Conservation (phyloP, 768 basidiomycete species). For the Russula sp. region DNA sequence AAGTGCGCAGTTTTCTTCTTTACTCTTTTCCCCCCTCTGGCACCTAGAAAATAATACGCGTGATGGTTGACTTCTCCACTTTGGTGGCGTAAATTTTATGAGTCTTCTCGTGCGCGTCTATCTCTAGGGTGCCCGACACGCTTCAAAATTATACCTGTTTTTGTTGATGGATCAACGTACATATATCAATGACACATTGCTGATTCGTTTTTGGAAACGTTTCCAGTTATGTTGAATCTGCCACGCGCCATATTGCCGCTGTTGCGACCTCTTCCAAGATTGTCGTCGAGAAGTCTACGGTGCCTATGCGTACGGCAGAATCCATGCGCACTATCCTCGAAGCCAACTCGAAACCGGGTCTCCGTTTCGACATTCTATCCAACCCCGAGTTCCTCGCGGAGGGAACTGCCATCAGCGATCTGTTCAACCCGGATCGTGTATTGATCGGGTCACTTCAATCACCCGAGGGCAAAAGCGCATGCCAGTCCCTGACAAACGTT, state of each 20-base stretch:
- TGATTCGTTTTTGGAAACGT: slow-evolving; percentile 11
- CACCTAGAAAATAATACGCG: background rate
- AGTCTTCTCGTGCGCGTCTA: background rate
- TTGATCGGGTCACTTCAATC: slow-evolving; percentile 96
- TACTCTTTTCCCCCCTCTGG: background rate
- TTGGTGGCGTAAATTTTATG: background rate
- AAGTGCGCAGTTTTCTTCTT: slow-evolving; percentile 59
- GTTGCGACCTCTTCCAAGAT: slow-evolving; percentile 92
- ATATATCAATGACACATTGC: slow-evolving; percentile 3
- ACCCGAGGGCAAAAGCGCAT: slow-evolving; percentile 78
- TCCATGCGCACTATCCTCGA: slow-evolving; percentile 99
- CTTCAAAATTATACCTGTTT: background rate
- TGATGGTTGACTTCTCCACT: background rate
- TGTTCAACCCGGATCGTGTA: slow-evolving; percentile 89
- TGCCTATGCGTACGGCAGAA: slow-evolving; percentile 97
- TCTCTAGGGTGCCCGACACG: background rate
- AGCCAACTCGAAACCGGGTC: slow-evolving; percentile 90
- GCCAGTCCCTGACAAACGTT: slow-evolving; percentile 68
- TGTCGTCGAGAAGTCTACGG: slow-evolving; percentile 98
- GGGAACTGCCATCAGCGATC: slow-evolving; percentile 91
- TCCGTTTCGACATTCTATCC: slow-evolving; percentile 95
- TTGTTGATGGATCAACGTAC: background rate
- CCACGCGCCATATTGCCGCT: slow-evolving; percentile 92
- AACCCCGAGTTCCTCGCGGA: slow-evolving; percentile 99
- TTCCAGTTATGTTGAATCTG: slow-evolving; percentile 89